Evolutionary conservation across 352 stramenopile species (phyloP).

Genomic region (Phytophthora idaei): DNA sequence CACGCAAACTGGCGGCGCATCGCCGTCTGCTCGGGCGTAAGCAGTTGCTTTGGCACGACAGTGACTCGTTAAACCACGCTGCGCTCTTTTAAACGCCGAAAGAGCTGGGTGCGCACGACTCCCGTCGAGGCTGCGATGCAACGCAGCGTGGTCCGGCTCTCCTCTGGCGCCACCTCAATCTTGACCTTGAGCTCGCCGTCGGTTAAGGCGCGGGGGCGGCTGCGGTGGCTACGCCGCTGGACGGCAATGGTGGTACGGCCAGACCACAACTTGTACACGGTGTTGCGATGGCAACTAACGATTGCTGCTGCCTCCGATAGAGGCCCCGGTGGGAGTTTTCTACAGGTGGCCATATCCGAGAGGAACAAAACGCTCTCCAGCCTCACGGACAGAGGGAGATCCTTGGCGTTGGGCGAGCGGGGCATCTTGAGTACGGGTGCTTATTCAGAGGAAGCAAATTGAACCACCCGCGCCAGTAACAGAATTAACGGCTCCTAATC

Average conservation of each 20-base stretch:
- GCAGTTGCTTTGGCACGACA: slow-evolving; percentile 5
- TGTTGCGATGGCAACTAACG: slow-evolving; percentile 4
- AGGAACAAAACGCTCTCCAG: too few relatives aligned
- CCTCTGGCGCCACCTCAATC: not conserved
- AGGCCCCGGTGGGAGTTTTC: not conserved
- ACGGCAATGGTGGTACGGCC: not conserved
- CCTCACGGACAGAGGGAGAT: too few relatives aligned
- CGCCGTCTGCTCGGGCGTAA: not conserved
- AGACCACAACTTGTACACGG: slow-evolving; percentile 1
- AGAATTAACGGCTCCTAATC: too few relatives aligned
- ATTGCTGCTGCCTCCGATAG: not conserved
- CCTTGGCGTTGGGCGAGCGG: too few relatives aligned
- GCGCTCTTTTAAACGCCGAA: slow-evolving; percentile 8
- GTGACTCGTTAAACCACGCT: not conserved
- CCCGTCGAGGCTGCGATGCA: not conserved
- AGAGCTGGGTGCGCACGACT: slow-evolving; percentile 5
- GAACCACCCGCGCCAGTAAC: too few relatives aligned
- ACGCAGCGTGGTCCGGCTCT: slow-evolving; percentile 4
- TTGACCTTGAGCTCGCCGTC: slow-evolving; percentile 1
- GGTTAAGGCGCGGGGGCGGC: not conserved
- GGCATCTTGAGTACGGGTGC: too few relatives aligned
- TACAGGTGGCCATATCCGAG: too few relatives aligned
- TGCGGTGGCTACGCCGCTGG: slow-evolving; percentile 2
- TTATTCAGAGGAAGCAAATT: too few relatives aligned
- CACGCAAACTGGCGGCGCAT: not conserved